Conservation (phyloP, 1,284 basidiomycete genomes). For the Tremellales sp. region DNA sequence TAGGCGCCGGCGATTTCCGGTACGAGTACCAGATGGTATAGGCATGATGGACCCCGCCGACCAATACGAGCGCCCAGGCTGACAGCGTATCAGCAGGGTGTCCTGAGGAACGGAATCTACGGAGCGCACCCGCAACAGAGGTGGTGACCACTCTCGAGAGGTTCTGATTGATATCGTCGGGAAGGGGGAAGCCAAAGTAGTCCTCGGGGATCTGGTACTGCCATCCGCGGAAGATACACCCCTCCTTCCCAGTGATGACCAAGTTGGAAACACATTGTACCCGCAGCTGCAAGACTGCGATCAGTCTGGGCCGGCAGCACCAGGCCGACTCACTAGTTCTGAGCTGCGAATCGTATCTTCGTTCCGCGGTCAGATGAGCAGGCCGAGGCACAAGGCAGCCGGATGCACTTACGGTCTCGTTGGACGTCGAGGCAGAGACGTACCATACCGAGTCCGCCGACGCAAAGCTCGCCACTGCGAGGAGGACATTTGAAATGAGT, state of each 20-base stretch:
- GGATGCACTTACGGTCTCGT: conserved; percentile 14
- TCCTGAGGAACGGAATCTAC: neutral
- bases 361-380: no score
- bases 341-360: conserved; percentile 27
- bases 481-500: conserved; percentile 24
- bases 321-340: conserved; percentile 24
- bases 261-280: conserved; percentile 37
- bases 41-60: conserved; percentile 27
- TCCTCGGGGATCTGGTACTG: conserved; percentile 29
- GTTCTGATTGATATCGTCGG: conserved; percentile 28
- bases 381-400: no score
- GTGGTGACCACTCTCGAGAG: conserved; percentile 26
- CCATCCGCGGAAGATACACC: conserved; percentile 33
- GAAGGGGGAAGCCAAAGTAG: conserved; percentile 35
- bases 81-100: neutral
- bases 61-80: conserved; percentile 32
- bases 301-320: neutral
- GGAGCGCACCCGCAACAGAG: conserved; percentile 17
- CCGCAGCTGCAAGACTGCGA: conserved; percentile 22
- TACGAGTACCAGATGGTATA: conserved; percentile 37
- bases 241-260: conserved; percentile 26
- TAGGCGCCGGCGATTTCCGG: conserved; percentile 23
- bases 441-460: conserved; percentile 36
- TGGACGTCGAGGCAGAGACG: conserved; percentile 24
- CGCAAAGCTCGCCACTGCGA: conserved; percentile 32